Conservation (phyloP, 1,284 basidiomycete species). For the Sporisorium graminicola region DNA sequence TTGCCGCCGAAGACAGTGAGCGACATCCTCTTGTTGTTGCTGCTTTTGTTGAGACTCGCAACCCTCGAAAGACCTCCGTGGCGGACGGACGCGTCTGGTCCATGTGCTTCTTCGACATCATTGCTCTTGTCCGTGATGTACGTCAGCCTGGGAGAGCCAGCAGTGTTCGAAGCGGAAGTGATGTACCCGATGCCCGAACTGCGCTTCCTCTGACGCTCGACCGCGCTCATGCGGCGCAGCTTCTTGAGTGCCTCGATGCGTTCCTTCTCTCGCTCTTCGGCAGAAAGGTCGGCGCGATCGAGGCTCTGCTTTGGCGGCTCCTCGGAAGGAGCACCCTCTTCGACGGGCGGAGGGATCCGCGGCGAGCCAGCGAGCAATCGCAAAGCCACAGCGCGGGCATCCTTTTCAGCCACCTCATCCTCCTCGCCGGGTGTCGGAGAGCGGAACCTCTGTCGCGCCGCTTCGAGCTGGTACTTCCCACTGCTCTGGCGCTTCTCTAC, state of each 20-base stretch:
- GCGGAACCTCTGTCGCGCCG: slow-evolving; percentile 20
- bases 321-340: slow-evolving; percentile 2
- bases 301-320: neutral
- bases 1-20: slow-evolving; percentile 46
- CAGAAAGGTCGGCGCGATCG: slow-evolving; percentile 29
- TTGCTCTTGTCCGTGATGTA: slow-evolving; percentile 21
- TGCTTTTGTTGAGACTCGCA: slow-evolving; percentile 19
- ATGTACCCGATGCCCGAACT: slow-evolving; percentile 52
- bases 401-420: slow-evolving; percentile 40
- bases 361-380: slow-evolving; percentile 39
- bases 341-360: slow-evolving; percentile 10
- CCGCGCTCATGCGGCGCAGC: slow-evolving; percentile 41
- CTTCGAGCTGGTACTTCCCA: slow-evolving; percentile 18
- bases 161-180: slow-evolving; percentile 14
- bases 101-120: slow-evolving; percentile 6
- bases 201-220: slow-evolving; percentile 46
- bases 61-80: slow-evolving; percentile 29
- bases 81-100: neutral
- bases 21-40: slow-evolving; percentile 38
- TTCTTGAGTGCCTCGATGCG: slow-evolving; percentile 44
- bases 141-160: slow-evolving; percentile 16
- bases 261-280: slow-evolving; percentile 45
- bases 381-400: slow-evolving; percentile 43
- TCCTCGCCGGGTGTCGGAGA: slow-evolving; percentile 43
- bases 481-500: slow-evolving; percentile 45